phyloP scores from a whole-genome alignment of 495 filamentous ascomycete species.

The Penicillium cosmopolitanum region DNA sequence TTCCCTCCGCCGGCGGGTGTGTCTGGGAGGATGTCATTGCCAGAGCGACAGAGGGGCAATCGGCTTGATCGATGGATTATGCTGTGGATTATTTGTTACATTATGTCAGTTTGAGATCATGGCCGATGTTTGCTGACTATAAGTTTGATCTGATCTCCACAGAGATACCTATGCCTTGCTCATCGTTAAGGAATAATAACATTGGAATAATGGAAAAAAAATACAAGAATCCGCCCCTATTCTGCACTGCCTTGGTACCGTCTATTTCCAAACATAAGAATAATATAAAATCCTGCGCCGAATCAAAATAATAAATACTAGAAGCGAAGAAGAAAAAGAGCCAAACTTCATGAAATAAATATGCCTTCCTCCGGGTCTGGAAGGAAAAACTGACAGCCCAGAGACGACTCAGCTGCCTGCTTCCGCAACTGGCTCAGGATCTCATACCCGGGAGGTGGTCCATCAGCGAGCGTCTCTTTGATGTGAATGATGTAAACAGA shows the following conservation, averaged over 20 bases:
- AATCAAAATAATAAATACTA: neutral
- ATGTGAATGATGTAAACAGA: constrained; percentile 80
- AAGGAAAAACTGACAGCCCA: constrained; percentile 83
- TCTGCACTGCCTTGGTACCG: neutral
- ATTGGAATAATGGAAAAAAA: neutral
- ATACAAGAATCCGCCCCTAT: neutral
- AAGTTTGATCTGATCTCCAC: neutral
- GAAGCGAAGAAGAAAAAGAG: neutral
- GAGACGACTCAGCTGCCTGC: constrained; percentile 58
- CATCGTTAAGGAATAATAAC: neutral
- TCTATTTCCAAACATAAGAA: neutral
- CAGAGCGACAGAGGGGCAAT: constrained; percentile 21
- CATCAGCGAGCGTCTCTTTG: constrained; percentile 74
- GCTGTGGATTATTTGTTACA: neutral
- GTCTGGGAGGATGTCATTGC: constrained; percentile 47
- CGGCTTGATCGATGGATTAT: constrained; percentile 6
- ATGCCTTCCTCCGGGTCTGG: constrained; percentile 58
- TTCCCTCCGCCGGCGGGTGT: constrained; percentile 27
- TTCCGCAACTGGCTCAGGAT: constrained; percentile 70
- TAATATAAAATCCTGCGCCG: neutral
- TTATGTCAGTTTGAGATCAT: neutral
- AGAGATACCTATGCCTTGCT: neutral
- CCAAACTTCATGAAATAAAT: constrained; percentile 32
- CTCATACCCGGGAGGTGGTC: constrained; percentile 58
- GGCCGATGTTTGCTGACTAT: neutral